Evolutionary conservation across 768 basidiomycete genomes (phyloP).

Genomic region (Leccinum subgranulosum): DNA sequence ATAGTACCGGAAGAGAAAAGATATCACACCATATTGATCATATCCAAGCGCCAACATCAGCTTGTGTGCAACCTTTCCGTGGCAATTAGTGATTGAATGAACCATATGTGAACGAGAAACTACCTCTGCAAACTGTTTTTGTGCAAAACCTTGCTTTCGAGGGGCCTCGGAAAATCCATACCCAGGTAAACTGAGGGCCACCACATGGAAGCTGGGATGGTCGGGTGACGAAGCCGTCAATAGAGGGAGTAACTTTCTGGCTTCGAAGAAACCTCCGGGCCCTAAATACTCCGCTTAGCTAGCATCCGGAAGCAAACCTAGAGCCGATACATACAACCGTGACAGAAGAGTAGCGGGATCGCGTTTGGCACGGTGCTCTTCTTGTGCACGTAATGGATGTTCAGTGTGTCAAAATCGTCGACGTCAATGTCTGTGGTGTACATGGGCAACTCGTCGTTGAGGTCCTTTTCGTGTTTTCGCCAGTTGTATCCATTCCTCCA

Average conservation of each 20-base stretch:
- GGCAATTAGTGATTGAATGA: too few relatives aligned
- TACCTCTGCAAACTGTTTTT: slow-evolving; percentile 56
- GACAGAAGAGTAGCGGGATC: slow-evolving; percentile 58
- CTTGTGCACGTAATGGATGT: slow-evolving; percentile 60
- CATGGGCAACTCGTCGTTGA: slow-evolving; percentile 54
- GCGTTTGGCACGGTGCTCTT: slow-evolving; percentile 43
- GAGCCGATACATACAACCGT: slow-evolving; percentile 45
- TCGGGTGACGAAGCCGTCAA: slow-evolving; percentile 39
- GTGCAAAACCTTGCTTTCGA: slow-evolving; percentile 47
- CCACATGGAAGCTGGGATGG: slow-evolving; percentile 61
- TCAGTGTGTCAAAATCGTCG: slow-evolving; percentile 43
- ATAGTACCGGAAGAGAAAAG: neutral
- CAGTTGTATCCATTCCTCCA: slow-evolving; percentile 60
- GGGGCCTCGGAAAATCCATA: slow-evolving; percentile 62
- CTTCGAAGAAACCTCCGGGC: slow-evolving; percentile 54
- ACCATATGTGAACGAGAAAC: neutral
- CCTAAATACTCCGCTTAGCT: slow-evolving; percentile 28
- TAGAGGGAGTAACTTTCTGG: slow-evolving; percentile 53
- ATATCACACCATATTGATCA: slow-evolving; percentile 41
- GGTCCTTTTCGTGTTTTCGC: slow-evolving; percentile 45
- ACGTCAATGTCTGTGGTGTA: slow-evolving; percentile 52
- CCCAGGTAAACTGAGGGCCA: slow-evolving; percentile 55
- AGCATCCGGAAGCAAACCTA: neutral
- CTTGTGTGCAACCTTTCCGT: slow-evolving; percentile 41
- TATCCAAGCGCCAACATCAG: slow-evolving; percentile 50